phyloP scores from a whole-genome alignment of 2,329 filamentous ascomycete genomes.

The Huntiella abstrusa region DNA sequence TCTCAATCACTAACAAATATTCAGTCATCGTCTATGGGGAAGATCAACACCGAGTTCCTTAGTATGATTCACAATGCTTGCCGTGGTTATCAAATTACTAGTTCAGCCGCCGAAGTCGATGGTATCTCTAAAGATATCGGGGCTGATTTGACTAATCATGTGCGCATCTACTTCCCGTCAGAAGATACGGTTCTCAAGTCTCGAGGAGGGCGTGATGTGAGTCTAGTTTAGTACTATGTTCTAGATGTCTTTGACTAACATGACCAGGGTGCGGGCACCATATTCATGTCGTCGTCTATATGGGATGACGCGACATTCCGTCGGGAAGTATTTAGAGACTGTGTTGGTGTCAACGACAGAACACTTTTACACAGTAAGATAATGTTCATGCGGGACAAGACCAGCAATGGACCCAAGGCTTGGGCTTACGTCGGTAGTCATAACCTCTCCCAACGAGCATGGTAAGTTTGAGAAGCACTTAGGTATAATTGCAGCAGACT shows the following conservation, averaged over 20 bases:
- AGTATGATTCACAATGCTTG: constrained; percentile 33
- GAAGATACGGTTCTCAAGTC: constrained; percentile 46
- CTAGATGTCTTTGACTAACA: neutral
- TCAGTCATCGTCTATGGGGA: constrained; percentile 65
- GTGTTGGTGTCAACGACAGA: constrained; percentile 48
- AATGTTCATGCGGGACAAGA: constrained; percentile 26
- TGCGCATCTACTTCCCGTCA: constrained; percentile 70
- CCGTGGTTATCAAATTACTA: constrained; percentile 24
- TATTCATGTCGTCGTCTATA: constrained; percentile 58
- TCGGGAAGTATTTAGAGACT: constrained; percentile 51
- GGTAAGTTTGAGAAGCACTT: constrained; percentile 35
- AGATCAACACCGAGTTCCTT: constrained; percentile 50
- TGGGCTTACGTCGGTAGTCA: constrained; percentile 84
- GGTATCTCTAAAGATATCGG: constrained; percentile 3
- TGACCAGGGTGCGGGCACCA: constrained; percentile 58
- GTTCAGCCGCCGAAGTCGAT: constrained; percentile 21
- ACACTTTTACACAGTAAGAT: constrained; percentile 82
- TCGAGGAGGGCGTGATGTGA: constrained; percentile 39
- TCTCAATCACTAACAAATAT: constrained; percentile 2
- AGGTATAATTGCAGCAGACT: neutral
- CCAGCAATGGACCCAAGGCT: constrained; percentile 20
- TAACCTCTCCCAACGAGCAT: constrained; percentile 85
- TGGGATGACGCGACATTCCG: constrained; percentile 57
- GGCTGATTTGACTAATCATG: constrained; percentile 23
- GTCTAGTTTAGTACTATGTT: constrained; percentile 15